phyloP scores from a whole-genome alignment of 1,284 basidiomycete genomes.

The Hymenochaete sp. region DNA sequence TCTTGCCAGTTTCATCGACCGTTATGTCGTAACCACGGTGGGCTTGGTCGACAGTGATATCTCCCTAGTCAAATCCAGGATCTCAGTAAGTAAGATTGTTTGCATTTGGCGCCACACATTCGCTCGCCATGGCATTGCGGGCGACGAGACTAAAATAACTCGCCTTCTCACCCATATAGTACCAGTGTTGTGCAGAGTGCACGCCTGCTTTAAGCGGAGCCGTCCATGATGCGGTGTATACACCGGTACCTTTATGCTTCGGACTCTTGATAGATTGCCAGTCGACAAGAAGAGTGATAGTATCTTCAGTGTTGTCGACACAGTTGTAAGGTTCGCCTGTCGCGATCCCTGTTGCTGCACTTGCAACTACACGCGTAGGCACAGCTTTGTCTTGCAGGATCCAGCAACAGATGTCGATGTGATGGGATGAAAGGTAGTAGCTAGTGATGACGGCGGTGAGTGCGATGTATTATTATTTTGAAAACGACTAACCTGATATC shows the following conservation, averaged over 20 bases:
- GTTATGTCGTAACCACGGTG: conserved; percentile 87
- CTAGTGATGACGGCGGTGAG: conserved; percentile 29
- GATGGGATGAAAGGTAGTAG: conserved; percentile 91
- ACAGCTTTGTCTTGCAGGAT: conserved; percentile 74
- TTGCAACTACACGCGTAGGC: conserved; percentile 81
- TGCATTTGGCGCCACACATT: no score
- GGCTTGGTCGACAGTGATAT: conserved; percentile 87
- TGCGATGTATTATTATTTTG: background rate
- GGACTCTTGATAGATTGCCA: conserved; percentile 74
- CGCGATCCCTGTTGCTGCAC: conserved; percentile 83
- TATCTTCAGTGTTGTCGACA: conserved; percentile 81
- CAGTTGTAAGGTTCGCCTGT: conserved; percentile 81
- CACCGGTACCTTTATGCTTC: conserved; percentile 67
- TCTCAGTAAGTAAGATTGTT: conserved; percentile 9
- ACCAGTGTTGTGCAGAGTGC: conserved; percentile 88
- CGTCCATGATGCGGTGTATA: conserved; percentile 90
- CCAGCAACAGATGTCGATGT: conserved; percentile 89
- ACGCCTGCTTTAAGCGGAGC: conserved; percentile 70
- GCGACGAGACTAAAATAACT: conserved; percentile 14
- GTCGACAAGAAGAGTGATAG: conserved; percentile 89
- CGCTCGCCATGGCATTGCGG: no score
- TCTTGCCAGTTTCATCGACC: conserved; percentile 74
- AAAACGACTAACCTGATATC: conserved; percentile 59
- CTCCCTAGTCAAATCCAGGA: conserved; percentile 52
- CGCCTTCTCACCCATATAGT: conserved; percentile 88